Evolutionary conservation across 2,329 filamentous ascomycete species (phyloP).

Genomic region (Zymoseptoria brevis): DNA sequence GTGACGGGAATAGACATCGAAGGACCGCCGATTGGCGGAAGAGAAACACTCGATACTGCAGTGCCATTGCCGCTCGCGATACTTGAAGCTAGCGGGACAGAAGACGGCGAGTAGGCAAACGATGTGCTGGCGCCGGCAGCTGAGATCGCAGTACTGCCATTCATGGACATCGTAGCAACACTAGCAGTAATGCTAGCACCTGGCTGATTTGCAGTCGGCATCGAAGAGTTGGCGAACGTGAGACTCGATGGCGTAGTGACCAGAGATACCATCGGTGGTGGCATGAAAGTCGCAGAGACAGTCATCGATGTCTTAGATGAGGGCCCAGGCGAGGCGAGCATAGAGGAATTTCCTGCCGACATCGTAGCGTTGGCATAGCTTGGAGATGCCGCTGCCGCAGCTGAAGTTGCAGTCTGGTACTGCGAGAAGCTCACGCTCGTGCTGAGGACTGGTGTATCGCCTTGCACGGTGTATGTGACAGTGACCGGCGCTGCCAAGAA

Average conservation of each 20-base stretch:
- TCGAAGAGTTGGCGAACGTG: background rate
- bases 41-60: background rate
- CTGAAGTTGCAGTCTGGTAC: background rate
- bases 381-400: background rate
- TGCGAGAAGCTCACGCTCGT: slow-evolving; percentile 9
- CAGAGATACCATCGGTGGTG: background rate
- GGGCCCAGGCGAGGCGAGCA: background rate
- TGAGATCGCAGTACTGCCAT: background rate
- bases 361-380: background rate
- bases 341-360: background rate
- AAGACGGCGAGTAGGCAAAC: background rate
- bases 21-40: background rate
- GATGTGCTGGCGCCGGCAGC: background rate
- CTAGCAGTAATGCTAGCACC: background rate
- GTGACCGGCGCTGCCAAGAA: slow-evolving; percentile 1
- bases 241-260: background rate
- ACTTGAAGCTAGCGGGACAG: background rate
- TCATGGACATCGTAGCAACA: background rate
- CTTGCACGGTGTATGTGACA: slow-evolving; percentile 10
- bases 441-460: slow-evolving; percentile 1
- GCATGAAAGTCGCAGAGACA: background rate
- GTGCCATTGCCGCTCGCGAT: background rate
- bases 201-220: background rate
- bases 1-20: background rate
- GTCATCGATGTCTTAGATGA: background rate